Base-by-base conservation (phyloP, 2,329 filamentous ascomycete species). In the Aaosphaeria pasadenensis region DNA sequence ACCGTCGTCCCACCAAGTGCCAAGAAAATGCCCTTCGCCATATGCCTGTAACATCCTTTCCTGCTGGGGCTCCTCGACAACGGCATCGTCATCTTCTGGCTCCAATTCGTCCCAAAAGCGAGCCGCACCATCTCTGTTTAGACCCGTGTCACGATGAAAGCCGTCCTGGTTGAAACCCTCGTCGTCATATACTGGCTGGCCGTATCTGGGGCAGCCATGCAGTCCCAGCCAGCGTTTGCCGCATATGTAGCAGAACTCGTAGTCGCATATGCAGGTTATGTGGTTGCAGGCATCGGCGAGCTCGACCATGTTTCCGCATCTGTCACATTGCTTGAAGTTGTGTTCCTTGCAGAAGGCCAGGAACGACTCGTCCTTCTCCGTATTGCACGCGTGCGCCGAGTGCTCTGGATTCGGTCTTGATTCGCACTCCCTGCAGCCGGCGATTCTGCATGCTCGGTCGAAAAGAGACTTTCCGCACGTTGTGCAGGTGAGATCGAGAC, bases 231-330 rank as follows among this genome's bases (percentile, higher is more conserved):
- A 68, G 9, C 51, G 36, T 24, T 58, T 47, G 29, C 65, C 64
- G 41, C 66, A 69, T 41, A 69, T 39, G 41, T 68, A 69, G 55
- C 66, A 69, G 52, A 68, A 69, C 1, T 56, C 45, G 31, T 53
- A 40, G 4, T 62, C 63, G 30, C 66, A 69, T 6, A 49, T 50
- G 44, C 64, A 69, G 9, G 48, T 63, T 29, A 69, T 60, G 36
- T 69, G 65, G 24, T 69, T 69, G 40, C 65, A 69, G 1, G 64
- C 66, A 38, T 69, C 65, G 2, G 51, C 43, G 11, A 69, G 54
- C 46, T 69, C 64, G 5, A 68, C 54, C 0, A 48, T 58, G 1
- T 48, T 48, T 13, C 57, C 56, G 33, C 66, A 69, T 7, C 43
- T 46, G 9, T 51, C 56, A 45, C 66, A 69, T 32, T 56, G 48